These are phyloP conservation scores for Collybiopsis luxurians DNA, from an alignment of 768 basidiomycete genomes.

Conservation along the genomic window DNA sequence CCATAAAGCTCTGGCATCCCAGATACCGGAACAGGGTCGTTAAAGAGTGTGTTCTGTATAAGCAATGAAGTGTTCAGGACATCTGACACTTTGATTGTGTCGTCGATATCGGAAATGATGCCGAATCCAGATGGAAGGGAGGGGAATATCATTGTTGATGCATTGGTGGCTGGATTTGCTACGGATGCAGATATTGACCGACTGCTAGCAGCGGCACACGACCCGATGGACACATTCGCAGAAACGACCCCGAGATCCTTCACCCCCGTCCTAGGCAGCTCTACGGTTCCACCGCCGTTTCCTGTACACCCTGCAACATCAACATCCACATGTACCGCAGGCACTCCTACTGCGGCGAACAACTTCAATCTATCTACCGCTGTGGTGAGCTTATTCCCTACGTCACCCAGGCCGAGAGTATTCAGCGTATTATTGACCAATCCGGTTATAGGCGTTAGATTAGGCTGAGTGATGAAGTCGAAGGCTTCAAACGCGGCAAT, in stretches of 20 bases:
- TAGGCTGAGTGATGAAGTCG: not conserved
- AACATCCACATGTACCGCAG: constrained; percentile 29
- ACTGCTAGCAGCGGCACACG: too few species aligned
- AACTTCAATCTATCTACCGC: constrained; percentile 29
- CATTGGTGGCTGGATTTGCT: constrained; percentile 10
- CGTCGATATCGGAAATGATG: constrained; percentile 45
- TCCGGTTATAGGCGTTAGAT: not conserved
- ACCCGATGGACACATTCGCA: constrained; percentile 29
- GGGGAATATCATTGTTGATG: constrained; percentile 29
- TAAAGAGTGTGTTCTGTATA: constrained; percentile 36
- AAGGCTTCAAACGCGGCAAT: not conserved
- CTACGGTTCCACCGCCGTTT: constrained; percentile 3
- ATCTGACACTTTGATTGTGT: constrained; percentile 41
- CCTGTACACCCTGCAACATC: constrained; percentile 30
- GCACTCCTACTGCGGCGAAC: constrained; percentile 30
- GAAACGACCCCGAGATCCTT: constrained; percentile 32
- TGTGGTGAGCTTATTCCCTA: constrained; percentile 23
- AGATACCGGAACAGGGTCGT: constrained; percentile 35
- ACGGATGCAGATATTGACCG: constrained; percentile 17
- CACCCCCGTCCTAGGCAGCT: constrained; percentile 24
- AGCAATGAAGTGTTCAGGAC: constrained; percentile 31
- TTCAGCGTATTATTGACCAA: too few species aligned
- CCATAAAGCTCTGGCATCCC: constrained; percentile 46
- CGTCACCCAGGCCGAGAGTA: constrained; percentile 8
- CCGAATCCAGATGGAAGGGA: constrained; percentile 37